Base-by-base conservation (phyloP, 495 filamentous ascomycete genomes). In the Xylaria telfairii region DNA sequence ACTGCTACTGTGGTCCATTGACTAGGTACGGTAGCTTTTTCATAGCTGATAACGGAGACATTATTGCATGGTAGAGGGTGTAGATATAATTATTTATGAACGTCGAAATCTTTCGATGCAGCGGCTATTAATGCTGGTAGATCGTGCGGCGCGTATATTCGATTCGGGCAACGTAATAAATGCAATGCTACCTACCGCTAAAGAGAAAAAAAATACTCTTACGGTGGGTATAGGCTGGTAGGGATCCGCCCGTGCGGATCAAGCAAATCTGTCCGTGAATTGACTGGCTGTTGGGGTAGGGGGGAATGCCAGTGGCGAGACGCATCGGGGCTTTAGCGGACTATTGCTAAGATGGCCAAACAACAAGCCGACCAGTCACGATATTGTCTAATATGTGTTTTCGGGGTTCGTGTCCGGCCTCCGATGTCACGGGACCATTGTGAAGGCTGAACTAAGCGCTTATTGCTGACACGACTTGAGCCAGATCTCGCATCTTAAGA, bases 171-270 rank as follows among this genome's bases (percentile, higher is more conserved):
- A 47, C 19, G 26, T 47, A 37, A 28, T 47, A 9, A 30, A 44
- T 47, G 41, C 26, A n/a, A n/a, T 41, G 15, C 39, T 63, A 46
- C 6, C 6, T 46, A 28, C 15, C 15, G 7, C 24, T n/a, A 6
- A 6, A 32, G 12, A 62, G 32, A 63, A 30, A 28, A 46, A 9
- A 28, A 32, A 32, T 13, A 53, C 12, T 62, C 57, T 57, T 37
- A 21, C n/a, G 24, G 37, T 62, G 59, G 59, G 12, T 42, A 62
- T 41, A 42, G 9, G n/a, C 28, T 62, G 59, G 42, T 62, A 62
- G 59, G 59, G 37, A 66, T 66, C 64, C 46, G 47, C 47, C 64
- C 13, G 46, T 54, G 47, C 46, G 64, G 64, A 66, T 66, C 64
- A 66, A 42, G 47, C 47, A 66, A 37, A 54, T 54, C 9, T 66